Base-by-base conservation (phyloP, 441 rosid genomes). In the Omphalea diandra region DNA sequence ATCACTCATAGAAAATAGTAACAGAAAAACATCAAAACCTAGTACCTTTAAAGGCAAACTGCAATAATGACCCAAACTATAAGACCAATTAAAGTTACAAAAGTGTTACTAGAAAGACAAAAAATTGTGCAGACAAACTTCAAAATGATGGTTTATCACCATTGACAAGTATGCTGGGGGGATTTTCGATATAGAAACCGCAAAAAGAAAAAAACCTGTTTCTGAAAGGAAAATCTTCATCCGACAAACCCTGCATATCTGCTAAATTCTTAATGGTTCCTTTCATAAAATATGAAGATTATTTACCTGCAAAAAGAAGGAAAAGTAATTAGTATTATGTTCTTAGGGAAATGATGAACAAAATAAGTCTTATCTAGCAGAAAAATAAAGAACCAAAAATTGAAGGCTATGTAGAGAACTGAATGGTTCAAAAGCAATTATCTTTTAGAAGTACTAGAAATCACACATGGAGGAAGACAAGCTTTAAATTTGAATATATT, bases 171-270 rank as follows among this genome's bases (percentile, higher is more conserved):
- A 14, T 50, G 20, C 12, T 18, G 17, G 43, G 27, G 31, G 8
- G 15, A 27, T 57, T 43, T n/a, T 63, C 40, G 26, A 55, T n/a
- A 63, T n/a, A 3, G 36, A 73, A 40, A 22, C 38, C 67, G 22
- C 73, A 14, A 40, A 69, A 61, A 69, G 22, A 74, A 14, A 40
- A 69, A 61, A 79, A 95, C 99, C 98, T 95, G 98, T 75, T 87
- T 76, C 93, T 83, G 75, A 68, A 82, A 62, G 95, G 91, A 79
- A 94, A 90, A 68, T 84, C 94, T 74, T 90, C 96, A 75, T 94
- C 98, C 8, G 96, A 82, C 77, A 92, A 73, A 61, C 78, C 84
- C 75, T 94, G 93, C 89, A 94, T 90, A 63, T 87, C 91, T 50
- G 91, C 86, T 73, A 94, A 80, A 84, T 85, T 90, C 84, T 82